Conservation (phyloP, 2,329 filamentous ascomycete species). For the Decorospora gaudefroyi region DNA sequence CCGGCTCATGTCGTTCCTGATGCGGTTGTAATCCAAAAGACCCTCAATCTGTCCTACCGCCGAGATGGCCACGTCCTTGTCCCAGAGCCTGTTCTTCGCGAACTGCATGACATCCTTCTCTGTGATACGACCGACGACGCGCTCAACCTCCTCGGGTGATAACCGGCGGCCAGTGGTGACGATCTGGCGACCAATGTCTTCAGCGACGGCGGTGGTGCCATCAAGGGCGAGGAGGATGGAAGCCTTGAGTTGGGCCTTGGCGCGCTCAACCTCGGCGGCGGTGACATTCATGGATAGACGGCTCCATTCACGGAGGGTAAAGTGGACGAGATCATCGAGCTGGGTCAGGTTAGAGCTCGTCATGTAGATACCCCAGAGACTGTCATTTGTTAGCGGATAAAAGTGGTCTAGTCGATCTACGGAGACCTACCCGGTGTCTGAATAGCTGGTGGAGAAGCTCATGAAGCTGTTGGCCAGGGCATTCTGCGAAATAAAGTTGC, state of each 20-base stretch:
- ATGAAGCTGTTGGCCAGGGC: slow-evolving; percentile 99
- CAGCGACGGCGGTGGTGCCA: slow-evolving; percentile 93
- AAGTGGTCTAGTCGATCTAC: background rate
- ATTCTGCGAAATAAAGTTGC: slow-evolving; percentile 90
- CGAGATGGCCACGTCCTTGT: slow-evolving; percentile 92
- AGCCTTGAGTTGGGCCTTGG: slow-evolving; percentile 98
- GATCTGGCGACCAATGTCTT: slow-evolving; percentile 98
- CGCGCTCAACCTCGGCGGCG: slow-evolving; percentile 91
- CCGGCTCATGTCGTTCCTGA: slow-evolving; percentile 85
- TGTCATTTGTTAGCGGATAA: slow-evolving; percentile 51
- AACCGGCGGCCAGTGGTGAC: slow-evolving; percentile 94
- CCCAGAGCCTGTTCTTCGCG: slow-evolving; percentile 93
- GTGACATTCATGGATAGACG: slow-evolving; percentile 87
- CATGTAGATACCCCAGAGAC: slow-evolving; percentile 99
- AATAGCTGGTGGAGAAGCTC: slow-evolving; percentile 99
- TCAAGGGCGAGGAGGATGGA: slow-evolving; percentile 96
- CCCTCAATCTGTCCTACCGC: slow-evolving; percentile 94
- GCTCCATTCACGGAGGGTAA: slow-evolving; percentile 97
- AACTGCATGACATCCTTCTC: slow-evolving; percentile 98
- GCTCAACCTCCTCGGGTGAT: slow-evolving; percentile 91
- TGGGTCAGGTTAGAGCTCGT: slow-evolving; percentile 85
- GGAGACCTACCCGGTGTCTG: slow-evolving; percentile 87
- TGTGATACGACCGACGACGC: slow-evolving; percentile 82
- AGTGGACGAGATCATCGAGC: slow-evolving; percentile 96
- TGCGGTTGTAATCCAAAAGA: slow-evolving; percentile 73